Evolutionary conservation across 225 moss, liverwort and hornwort genomes (phyloP).

Genomic region (Neckera pumila): DNA sequence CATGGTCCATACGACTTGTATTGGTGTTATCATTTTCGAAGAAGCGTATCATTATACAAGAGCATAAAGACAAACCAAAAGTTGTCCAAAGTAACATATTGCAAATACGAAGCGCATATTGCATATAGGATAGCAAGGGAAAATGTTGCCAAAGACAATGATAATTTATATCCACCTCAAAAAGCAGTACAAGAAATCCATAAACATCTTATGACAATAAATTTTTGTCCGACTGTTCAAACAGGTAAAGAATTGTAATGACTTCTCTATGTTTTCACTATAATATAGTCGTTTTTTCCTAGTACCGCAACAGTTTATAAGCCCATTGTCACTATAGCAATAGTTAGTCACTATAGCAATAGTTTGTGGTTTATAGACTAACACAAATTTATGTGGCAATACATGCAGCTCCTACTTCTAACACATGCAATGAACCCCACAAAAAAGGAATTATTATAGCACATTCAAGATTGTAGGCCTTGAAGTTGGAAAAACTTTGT

Average conservation of each 20-base stretch:
- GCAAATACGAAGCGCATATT: neutral
- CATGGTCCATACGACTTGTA: neutral
- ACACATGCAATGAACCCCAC: neutral
- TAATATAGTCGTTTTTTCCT: rapidly evolving
- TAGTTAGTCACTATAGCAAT: no score
- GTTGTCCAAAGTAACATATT: neutral
- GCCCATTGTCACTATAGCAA: rapidly evolving
- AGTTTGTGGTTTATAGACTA: neutral
- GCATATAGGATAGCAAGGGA: no score
- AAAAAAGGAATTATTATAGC: no score
- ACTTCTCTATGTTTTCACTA: rapidly evolving
- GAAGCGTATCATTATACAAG: neutral
- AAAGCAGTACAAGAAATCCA: rapidly evolving
- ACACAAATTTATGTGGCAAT: neutral
- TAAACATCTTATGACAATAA: rapidly evolving
- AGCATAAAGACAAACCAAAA: neutral
- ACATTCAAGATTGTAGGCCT: no score
- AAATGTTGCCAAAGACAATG: rapidly evolving
- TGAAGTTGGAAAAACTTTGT: no score
- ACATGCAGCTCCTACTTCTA: rapidly evolving
- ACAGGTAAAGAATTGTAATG: rapidly evolving
- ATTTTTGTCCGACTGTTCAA: rapidly evolving
- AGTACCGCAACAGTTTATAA: rapidly evolving
- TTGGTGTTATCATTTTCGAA: neutral
- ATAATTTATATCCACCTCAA: neutral